Percentiles rank a stretch among this genome's conserved stretches.
phyloP scores from a whole-genome alignment of 768 basidiomycete genomes.

The Lactarius psammicola region DNA sequence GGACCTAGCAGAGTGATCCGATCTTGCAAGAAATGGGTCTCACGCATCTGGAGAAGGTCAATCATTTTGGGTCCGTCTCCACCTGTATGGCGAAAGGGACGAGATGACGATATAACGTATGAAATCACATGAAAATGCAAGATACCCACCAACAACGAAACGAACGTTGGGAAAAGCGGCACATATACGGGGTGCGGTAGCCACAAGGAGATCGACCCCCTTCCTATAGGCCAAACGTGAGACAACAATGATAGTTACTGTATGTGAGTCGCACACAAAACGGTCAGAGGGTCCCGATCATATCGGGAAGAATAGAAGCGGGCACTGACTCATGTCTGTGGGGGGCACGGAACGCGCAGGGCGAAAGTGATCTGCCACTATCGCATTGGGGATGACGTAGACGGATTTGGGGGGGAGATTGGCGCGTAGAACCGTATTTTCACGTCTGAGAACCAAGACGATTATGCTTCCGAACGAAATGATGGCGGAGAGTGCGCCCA shows the following conservation, averaged over 20 bases:
- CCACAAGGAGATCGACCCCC: slow-evolving; percentile 93
- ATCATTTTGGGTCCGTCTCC: slow-evolving; percentile 96
- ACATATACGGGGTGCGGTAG: slow-evolving; percentile 88
- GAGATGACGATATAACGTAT: neutral
- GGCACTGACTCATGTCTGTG: slow-evolving; percentile 56
- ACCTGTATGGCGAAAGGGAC: slow-evolving; percentile 45
- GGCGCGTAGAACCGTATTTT: slow-evolving; percentile 91
- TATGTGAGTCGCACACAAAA: neutral
- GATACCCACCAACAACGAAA: slow-evolving; percentile 73
- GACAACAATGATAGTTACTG: slow-evolving; percentile 90
- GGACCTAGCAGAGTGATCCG: slow-evolving; percentile 87
- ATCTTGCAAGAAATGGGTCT: slow-evolving; percentile 86
- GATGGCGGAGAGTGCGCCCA: slow-evolving; percentile 29
- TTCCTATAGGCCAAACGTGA: slow-evolving; percentile 93
- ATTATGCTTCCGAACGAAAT: neutral
- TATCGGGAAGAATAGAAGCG: neutral
- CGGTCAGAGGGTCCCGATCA: neutral
- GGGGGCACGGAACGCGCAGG: slow-evolving; percentile 51
- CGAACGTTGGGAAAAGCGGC: slow-evolving; percentile 79
- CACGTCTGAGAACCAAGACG: slow-evolving; percentile 59
- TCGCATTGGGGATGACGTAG: slow-evolving; percentile 92
- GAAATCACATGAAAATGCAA: slow-evolving; percentile 5
- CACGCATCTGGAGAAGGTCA: slow-evolving; percentile 92
- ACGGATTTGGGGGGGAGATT: slow-evolving; percentile 60
- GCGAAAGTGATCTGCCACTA: slow-evolving; percentile 83